A percentile compares a stretch with the other conserved stretches of the same genome.
These are phyloP conservation scores for Chrysanthemum makinoi DNA, from an alignment of 129 eudicot genomes.

Conservation along the genomic window DNA sequence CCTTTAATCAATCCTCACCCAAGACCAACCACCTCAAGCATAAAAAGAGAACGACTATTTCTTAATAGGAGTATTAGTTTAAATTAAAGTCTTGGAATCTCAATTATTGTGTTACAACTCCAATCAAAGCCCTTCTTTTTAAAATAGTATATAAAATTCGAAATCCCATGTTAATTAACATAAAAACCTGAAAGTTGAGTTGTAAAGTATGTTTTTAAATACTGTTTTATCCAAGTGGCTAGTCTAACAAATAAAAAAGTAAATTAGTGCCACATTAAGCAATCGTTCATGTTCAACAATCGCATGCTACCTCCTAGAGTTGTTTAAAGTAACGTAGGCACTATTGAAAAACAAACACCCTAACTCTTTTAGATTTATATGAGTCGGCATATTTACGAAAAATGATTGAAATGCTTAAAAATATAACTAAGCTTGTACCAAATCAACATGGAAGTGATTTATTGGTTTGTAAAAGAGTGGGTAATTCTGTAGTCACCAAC, in stretches of 20 bases:
- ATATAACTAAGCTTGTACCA: too few species aligned
- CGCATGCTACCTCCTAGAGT: not conserved
- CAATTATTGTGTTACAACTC: slow-evolving; percentile 26
- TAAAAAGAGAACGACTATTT: too few species aligned
- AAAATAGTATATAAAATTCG: not conserved
- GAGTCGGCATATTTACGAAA: too few species aligned
- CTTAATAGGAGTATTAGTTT: not conserved
- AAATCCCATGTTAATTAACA: slow-evolving; percentile 13
- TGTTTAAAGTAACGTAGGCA: not conserved
- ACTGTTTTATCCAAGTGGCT: slow-evolving; percentile 21
- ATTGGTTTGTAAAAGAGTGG: too few species aligned
- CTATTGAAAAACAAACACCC: not conserved
- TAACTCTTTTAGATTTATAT: too few species aligned
- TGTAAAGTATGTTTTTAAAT: slow-evolving; percentile 18
- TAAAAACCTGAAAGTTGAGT: slow-evolving; percentile 8
- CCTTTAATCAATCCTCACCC: too few species aligned
- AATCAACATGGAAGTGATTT: too few species aligned
- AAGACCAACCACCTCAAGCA: too few species aligned
- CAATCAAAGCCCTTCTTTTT: slow-evolving; percentile 17
- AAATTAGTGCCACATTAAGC: not conserved
- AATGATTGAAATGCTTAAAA: too few species aligned
- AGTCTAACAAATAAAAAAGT: not conserved
- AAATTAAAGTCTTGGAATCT: slow-evolving; percentile 19
- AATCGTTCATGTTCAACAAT: slow-evolving; percentile 6
- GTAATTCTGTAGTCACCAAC: too few species aligned